phyloP scores from a whole-genome alignment of 805 yeast genomes.

The Pichia manshurica region DNA sequence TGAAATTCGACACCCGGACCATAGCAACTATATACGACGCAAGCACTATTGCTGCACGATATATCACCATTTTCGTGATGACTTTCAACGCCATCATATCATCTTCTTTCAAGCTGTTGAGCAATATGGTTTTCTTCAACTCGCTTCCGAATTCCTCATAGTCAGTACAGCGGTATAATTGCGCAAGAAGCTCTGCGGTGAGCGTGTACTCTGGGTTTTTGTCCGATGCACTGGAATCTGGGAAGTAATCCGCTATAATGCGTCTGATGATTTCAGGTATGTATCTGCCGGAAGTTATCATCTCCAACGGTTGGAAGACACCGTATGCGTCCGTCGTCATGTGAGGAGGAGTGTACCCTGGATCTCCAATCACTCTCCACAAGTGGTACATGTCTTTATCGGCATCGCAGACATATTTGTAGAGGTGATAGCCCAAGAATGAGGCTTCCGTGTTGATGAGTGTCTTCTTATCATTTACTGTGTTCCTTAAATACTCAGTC shows the following conservation, averaged over 20 bases:
- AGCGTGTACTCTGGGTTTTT: not conserved
- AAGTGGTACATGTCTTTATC: constrained; percentile 1
- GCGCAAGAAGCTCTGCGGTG: constrained; percentile 4
- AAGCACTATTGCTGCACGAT: constrained; percentile 41
- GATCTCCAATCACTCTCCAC: constrained; percentile 5
- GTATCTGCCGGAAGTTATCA: constrained; percentile 51
- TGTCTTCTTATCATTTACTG: not conserved
- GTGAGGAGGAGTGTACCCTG: constrained; percentile 7
- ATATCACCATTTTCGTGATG: constrained; percentile 34
- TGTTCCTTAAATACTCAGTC: not conserved
- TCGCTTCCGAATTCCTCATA: not conserved
- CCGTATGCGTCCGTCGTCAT: constrained; percentile 11
- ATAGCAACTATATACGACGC: constrained; percentile 38
- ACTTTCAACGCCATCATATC: constrained; percentile 11
- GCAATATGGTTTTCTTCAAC: constrained; percentile 4
- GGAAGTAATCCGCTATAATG: constrained; percentile 11
- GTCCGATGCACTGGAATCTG: not conserved
- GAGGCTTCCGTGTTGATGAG: constrained; percentile 48
- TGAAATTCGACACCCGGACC: constrained; percentile 21
- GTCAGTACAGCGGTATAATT: constrained; percentile 5
- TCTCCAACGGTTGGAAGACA: constrained; percentile 52
- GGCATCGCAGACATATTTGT: constrained; percentile 21
- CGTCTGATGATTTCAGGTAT: constrained; percentile 46
- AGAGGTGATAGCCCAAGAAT: constrained; percentile 44
- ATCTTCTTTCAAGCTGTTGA: not conserved